A percentile compares a stretch with the other conserved stretches of the same genome.
phyloP scores from a whole-genome alignment of 352 stramenopile genomes.

The Phytophthora multivora region DNA sequence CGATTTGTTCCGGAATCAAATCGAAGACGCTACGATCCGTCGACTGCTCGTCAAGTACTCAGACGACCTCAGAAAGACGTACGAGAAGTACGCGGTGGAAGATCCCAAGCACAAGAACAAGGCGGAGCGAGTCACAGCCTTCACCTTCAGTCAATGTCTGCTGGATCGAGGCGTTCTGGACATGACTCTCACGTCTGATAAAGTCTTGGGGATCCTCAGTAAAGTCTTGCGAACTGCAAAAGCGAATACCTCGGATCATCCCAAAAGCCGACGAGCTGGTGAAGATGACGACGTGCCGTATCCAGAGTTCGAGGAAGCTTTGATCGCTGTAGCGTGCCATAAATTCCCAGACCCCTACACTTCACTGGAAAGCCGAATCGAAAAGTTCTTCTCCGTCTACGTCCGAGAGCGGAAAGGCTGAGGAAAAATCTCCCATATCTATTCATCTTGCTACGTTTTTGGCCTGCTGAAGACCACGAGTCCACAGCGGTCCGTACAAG shows the following conservation, averaged over 20 bases:
- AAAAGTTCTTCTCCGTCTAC: conserved; percentile 81
- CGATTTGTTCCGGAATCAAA: conserved; percentile 74
- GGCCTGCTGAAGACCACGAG: conserved; percentile 11
- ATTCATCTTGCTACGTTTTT: conserved; percentile 23
- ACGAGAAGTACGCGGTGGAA: conserved; percentile 57
- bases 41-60: conserved; percentile 64
- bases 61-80: conserved; percentile 64
- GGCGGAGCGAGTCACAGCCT: conserved; percentile 53
- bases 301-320: conserved; percentile 69
- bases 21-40: conserved; percentile 71
- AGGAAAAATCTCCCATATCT: conserved; percentile 11
- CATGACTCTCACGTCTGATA: conserved; percentile 66
- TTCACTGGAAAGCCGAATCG: conserved; percentile 76
- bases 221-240: conserved; percentile 43
- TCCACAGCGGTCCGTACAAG: conserved; percentile 24
- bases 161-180: conserved; percentile 67
- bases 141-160: conserved; percentile 67
- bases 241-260: background rate
- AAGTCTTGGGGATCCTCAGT: conserved; percentile 59
- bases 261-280: conserved; percentile 6
- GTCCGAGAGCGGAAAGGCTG: conserved; percentile 37
- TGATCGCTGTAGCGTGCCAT: conserved; percentile 73
- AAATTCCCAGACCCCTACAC: conserved; percentile 81
- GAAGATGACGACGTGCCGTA: conserved; percentile 67
- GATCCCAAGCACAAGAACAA: conserved; percentile 46